These are phyloP conservation scores for Beauveria pseudobassiana DNA, from an alignment of 2,329 filamentous ascomycete species.

Conservation along the genomic window DNA sequence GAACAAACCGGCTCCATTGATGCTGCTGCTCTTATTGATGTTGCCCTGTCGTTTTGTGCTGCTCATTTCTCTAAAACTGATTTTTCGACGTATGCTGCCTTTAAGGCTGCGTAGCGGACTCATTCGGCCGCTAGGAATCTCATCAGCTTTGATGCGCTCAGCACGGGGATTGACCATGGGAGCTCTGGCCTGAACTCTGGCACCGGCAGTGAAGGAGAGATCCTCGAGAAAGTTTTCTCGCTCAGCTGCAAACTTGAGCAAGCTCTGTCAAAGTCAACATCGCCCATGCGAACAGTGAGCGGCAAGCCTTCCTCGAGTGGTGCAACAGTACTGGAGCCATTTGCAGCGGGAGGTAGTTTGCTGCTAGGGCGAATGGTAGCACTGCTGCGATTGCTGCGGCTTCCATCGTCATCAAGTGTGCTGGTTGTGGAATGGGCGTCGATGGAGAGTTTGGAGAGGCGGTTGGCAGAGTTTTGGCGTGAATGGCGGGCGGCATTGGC, in stretches of 20 bases:
- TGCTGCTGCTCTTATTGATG: slow-evolving; percentile 61
- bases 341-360: slow-evolving; percentile 16
- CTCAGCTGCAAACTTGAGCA: slow-evolving; percentile 93
- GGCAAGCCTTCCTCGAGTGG: slow-evolving; percentile 24
- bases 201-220: slow-evolving; percentile 78
- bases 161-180: slow-evolving; percentile 72
- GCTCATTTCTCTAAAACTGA: slow-evolving; percentile 92
- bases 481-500: slow-evolving; percentile 42
- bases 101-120: slow-evolving; percentile 54
- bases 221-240: slow-evolving; percentile 90
- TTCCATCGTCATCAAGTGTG: slow-evolving; percentile 53
- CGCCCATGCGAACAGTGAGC: slow-evolving; percentile 34
- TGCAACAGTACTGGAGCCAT: slow-evolving; percentile 14
- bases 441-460: slow-evolving; percentile 47
- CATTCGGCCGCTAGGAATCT: slow-evolving; percentile 46
- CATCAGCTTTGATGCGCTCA: slow-evolving; percentile 73
- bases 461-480: slow-evolving; percentile 52
- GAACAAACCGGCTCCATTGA: slow-evolving; percentile 33
- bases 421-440: slow-evolving; percentile 45
- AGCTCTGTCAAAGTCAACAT: slow-evolving; percentile 91
- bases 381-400: slow-evolving; percentile 57
- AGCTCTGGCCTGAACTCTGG: slow-evolving; percentile 61
- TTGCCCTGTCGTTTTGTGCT: slow-evolving; percentile 84
- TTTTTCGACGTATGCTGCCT: slow-evolving; percentile 85
- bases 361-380: slow-evolving; percentile 50